phyloP scores from a whole-genome alignment of 176 grass and related monocot genomes.

The Dactylis glomerata region DNA sequence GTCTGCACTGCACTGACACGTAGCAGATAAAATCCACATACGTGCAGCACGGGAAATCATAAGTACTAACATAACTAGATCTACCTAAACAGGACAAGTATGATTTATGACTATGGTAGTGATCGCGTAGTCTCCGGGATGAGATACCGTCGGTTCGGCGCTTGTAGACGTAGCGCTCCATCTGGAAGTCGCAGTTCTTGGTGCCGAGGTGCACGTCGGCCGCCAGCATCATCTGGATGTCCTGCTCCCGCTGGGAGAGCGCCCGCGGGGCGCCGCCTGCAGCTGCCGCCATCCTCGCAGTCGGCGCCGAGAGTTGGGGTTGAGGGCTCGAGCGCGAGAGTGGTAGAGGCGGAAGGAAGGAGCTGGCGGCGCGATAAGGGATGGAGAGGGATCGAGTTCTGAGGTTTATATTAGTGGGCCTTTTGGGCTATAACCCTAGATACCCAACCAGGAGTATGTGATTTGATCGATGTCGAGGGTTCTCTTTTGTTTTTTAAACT shows the following conservation, averaged over 20 bases:
- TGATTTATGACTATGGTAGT: background rate
- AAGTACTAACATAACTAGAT: background rate
- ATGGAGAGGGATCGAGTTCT: background rate
- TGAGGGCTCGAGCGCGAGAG: background rate
- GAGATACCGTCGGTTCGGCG: conserved; percentile 73
- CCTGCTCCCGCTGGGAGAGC: conserved; percentile 65
- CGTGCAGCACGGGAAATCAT: background rate
- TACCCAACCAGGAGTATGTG: background rate
- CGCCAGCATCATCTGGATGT: conserved; percentile 86
- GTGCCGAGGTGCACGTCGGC: conserved; percentile 90
- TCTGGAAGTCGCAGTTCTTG: conserved; percentile 99
- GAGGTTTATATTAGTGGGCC: conserved; percentile 24
- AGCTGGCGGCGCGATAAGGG: conserved; percentile 28
- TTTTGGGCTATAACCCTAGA: conserved; percentile 41
- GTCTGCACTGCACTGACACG: background rate
- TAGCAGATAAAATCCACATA: background rate
- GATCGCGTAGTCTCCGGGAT: background rate
- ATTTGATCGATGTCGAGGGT: too few relatives aligned
- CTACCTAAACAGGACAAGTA: background rate
- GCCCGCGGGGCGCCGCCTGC: conserved; percentile 20
- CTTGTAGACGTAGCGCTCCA: conserved; percentile 89
- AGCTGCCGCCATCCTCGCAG: conserved; percentile 12
- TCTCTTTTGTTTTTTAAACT: too few relatives aligned
- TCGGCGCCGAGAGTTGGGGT: background rate
- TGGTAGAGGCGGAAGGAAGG: background rate